phyloP scores from a whole-genome alignment of 2,329 filamentous ascomycete genomes.

The Aspergillus sp. region DNA sequence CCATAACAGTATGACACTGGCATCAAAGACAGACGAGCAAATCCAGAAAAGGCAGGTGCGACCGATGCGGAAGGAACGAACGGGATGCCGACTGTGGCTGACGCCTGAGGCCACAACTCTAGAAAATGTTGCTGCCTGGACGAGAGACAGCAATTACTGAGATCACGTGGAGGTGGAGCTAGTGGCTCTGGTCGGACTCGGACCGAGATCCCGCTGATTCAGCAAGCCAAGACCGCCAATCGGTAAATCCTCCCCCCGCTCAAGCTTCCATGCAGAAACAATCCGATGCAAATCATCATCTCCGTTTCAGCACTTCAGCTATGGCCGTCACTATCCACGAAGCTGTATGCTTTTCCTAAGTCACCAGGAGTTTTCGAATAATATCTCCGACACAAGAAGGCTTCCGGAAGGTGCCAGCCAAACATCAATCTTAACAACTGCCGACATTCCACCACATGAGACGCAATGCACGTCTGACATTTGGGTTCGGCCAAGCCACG shows the following conservation, averaged over 20 bases:
- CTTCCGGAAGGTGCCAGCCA: not conserved
- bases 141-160: not conserved
- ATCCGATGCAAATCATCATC: too few relatives aligned
- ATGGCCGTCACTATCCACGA: not conserved
- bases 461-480: not conserved
- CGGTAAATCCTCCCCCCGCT: not conserved
- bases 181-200: too few relatives aligned
- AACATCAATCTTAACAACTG: not conserved
- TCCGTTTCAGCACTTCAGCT: too few relatives aligned
- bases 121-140: not conserved
- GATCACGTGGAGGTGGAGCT: not conserved
- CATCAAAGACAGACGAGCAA: too few relatives aligned
- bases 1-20: too few relatives aligned
- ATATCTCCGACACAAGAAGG: too few relatives aligned
- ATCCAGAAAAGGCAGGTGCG: not conserved
- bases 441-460: not conserved
- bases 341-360: not conserved
- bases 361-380: not conserved
- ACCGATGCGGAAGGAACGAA: not conserved
- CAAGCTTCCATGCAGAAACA: not conserved
- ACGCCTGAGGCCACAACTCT: not conserved
- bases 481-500: not conserved
- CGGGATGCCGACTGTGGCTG: not conserved
- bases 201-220: not conserved
- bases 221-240: not conserved